Percentiles rank a stretch among this genome's conserved stretches.
Conservation (phyloP, 805 yeast species). For the Saccharomycopsis sp. region DNA sequence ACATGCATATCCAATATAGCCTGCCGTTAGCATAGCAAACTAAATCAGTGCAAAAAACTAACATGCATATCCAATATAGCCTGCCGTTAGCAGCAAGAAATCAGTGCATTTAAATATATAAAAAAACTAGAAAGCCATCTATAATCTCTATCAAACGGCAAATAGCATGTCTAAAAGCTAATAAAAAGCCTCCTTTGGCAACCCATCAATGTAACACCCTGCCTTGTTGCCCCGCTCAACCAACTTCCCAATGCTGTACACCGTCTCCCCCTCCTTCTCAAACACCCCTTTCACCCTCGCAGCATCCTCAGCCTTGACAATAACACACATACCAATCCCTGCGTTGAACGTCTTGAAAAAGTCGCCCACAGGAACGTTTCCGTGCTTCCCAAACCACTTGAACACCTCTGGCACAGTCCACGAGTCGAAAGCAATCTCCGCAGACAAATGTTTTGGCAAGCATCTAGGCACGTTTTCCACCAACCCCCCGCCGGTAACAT, state of each 20-base stretch:
- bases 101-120: background rate
- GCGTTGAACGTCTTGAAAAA: slow-evolving; percentile 86
- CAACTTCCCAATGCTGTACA: slow-evolving; percentile 61
- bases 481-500: slow-evolving; percentile 97
- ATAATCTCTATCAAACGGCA: background rate
- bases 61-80: too few species aligned
- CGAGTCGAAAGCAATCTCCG: slow-evolving; percentile 64
- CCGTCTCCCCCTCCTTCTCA: slow-evolving; percentile 63
- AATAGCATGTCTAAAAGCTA: slow-evolving; percentile 1
- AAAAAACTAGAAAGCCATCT: slow-evolving; percentile 6
- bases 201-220: slow-evolving; percentile 51
- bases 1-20: too few species aligned
- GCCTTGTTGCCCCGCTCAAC: slow-evolving; percentile 42
- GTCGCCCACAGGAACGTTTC: slow-evolving; percentile 82
- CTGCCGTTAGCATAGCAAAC: too few species aligned
- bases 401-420: slow-evolving; percentile 89
- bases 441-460: slow-evolving; percentile 72
- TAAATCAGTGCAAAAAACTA: too few species aligned
- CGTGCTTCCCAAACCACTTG: slow-evolving; percentile 89
- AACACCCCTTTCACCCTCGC: slow-evolving; percentile 48
- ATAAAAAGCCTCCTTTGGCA: background rate
- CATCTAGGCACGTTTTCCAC: slow-evolving; percentile 96
- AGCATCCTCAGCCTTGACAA: slow-evolving; percentile 43
- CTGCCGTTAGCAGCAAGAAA: too few species aligned
- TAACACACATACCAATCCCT: slow-evolving; percentile 95